Base-by-base conservation (phyloP, 2,329 filamentous ascomycete genomes). In the Incumbomyces lentus region DNA sequence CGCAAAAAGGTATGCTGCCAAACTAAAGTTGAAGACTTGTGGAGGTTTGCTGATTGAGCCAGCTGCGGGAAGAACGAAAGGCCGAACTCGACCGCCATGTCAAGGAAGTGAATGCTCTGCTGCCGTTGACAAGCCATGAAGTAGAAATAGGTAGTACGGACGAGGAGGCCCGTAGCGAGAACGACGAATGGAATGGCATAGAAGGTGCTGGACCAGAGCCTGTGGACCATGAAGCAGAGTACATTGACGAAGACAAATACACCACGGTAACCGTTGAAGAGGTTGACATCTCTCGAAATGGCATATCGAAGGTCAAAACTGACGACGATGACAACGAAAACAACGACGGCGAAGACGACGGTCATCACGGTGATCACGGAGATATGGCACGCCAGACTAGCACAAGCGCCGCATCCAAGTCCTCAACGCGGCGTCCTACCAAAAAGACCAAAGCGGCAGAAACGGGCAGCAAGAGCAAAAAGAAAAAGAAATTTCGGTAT, bases 221-320 rank as follows among this genome's bases (percentile, higher is more conserved):
- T 33, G 65, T 92, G 37, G 81, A 93, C 61, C 81, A 86, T 56
- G 85, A 95, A 62, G 88, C 90, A 55, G 88, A 96, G 64, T 98
- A 95, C 67, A 78, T 95, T 54, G 92, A 98, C 64, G 92, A 96
- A 63, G 90, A 95, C 64, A 85, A 84, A 61, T 95, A 87, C 63
- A 96, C 92, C 1, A 95, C 87, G 1, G 92, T 98, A 19, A 95
- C 86, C 0, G 81, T 98, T 1, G 90, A 95, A 63, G 83, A 85
- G 10, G 87, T 98, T 55, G 83, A 82, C 52, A 76, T 93, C 13
- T 82, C 84, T 11, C 78, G 79, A 55, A 79, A 88, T 46, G 86
- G 86, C 1, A 68, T 93, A 40, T 73, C 78, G 48, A 81, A 76
- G 56, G 70, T 72, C 7, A 35, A 32, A 46, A 37, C 58, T 6